These are phyloP conservation scores for Alternaria arbusti DNA, from an alignment of 2,329 filamentous ascomycete genomes.

Conservation along the genomic window DNA sequence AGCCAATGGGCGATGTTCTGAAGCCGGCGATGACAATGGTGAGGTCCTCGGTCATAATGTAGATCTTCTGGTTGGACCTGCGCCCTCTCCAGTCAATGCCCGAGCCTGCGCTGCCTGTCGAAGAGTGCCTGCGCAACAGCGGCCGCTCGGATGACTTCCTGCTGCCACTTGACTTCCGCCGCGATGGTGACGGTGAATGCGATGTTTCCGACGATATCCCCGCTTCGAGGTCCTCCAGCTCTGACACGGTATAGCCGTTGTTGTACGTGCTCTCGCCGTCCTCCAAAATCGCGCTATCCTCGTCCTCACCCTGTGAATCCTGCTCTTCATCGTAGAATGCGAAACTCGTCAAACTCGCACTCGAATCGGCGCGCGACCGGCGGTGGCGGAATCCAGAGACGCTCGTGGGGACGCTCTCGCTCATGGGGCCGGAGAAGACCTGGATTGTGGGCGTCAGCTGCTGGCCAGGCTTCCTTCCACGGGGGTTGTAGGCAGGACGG, in stretches of 20 bases:
- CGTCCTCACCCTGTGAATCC: constrained; percentile 53
- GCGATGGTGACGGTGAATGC: constrained; percentile 37
- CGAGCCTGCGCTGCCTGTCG: constrained; percentile 71
- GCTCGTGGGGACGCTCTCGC: constrained; percentile 94
- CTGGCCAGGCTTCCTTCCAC: constrained; percentile 28
- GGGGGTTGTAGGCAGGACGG: constrained; percentile 11
- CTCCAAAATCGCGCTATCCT: constrained; percentile 42
- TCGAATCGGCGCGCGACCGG: constrained; percentile 80
- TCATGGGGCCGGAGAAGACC: constrained; percentile 90
- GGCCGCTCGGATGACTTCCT: constrained; percentile 62
- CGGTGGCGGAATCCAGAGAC: constrained; percentile 90
- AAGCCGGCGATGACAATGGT: constrained; percentile 95
- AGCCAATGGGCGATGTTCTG: constrained; percentile 74
- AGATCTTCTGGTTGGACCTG: constrained; percentile 84
- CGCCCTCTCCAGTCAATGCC: constrained; percentile 62
- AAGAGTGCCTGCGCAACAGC: constrained; percentile 75
- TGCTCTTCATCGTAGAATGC: constrained; percentile 81
- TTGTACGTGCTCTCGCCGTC: constrained; percentile 43
- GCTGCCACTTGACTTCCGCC: constrained; percentile 70
- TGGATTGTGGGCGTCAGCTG: constrained; percentile 50
- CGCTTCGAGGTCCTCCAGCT: constrained; percentile 59
- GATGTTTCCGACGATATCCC: constrained; percentile 30
- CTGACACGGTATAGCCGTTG: constrained; percentile 48
- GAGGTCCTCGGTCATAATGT: constrained; percentile 90
- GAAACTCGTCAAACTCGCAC: constrained; percentile 71